Percentiles rank a stretch among this genome's conserved stretches.
Conservation (phyloP, 495 filamentous ascomycete genomes). For the Daldinia vernicosa region DNA sequence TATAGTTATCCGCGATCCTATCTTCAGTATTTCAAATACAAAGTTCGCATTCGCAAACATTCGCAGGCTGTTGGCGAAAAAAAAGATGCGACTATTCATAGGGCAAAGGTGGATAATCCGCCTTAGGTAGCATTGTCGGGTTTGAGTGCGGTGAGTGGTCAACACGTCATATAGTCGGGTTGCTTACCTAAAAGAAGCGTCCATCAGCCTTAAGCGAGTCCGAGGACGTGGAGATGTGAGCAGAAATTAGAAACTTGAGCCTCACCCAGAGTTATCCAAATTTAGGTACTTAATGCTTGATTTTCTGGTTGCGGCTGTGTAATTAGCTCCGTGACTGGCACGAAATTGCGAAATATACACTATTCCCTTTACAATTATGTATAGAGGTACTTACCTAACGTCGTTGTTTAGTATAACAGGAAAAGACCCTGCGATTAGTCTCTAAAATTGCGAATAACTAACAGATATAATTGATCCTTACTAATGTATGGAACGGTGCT, state of each 20-base stretch:
- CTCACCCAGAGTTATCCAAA: neutral
- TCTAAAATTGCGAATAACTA: too few relatives aligned
- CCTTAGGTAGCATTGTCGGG: conserved; percentile 1
- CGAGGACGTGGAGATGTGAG: neutral
- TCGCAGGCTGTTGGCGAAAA: neutral
- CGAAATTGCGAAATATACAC: too few relatives aligned
- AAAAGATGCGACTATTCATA: neutral
- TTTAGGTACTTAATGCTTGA: neutral
- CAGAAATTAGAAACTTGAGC: conserved; percentile 12
- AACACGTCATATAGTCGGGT: neutral
- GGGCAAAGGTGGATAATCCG: neutral
- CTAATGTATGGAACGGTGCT: too few relatives aligned
- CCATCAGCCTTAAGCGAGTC: neutral
- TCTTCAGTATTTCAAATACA: neutral
- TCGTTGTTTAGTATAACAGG: too few relatives aligned
- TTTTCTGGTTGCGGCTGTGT: neutral
- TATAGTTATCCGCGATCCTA: neutral
- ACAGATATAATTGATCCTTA: too few relatives aligned
- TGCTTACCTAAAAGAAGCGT: neutral
- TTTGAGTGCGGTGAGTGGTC: neutral
- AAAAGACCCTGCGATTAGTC: too few relatives aligned
- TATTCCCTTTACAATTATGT: too few relatives aligned
- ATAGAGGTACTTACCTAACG: too few relatives aligned
- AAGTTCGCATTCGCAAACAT: neutral
- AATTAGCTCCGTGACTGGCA: neutral